Conservation (phyloP, 148 eudicot species). For the Camellia sinensis region DNA sequence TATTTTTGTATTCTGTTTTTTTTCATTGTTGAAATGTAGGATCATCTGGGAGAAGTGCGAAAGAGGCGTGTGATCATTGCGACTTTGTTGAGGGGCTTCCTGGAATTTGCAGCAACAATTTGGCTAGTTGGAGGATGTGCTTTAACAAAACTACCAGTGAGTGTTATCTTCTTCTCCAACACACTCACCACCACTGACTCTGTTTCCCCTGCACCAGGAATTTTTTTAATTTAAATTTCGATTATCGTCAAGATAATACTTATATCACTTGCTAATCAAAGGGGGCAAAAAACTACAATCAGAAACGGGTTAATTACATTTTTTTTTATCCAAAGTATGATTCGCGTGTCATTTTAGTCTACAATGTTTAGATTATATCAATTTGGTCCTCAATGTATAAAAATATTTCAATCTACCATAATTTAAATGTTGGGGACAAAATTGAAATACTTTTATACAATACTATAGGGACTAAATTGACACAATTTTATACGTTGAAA, state of each 20-base stretch:
- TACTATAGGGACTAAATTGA: too few species aligned
- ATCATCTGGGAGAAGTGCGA: constrained; percentile 25
- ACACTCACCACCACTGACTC: constrained; percentile 52
- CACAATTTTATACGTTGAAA: too few species aligned
- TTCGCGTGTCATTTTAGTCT: too few species aligned
- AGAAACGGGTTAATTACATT: neutral
- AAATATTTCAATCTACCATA: too few species aligned
- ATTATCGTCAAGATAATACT: neutral
- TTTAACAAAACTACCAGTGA: constrained; percentile 32
- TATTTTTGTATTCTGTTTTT: neutral
- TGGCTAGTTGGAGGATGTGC: constrained; percentile 11
- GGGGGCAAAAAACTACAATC: neutral
- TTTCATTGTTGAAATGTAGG: too few species aligned
- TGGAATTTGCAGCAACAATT: constrained; percentile 1
- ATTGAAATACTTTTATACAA: too few species aligned
- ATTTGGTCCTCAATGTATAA: too few species aligned
- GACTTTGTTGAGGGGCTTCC: constrained; percentile 22
- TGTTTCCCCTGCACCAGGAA: constrained; percentile 33
- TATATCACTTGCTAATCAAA: neutral
- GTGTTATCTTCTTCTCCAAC: constrained; percentile 60
- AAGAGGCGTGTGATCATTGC: constrained; percentile 39
- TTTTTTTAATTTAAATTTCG: too few species aligned
- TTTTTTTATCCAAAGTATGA: too few species aligned
- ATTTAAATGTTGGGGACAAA: too few species aligned
- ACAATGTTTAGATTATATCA: too few species aligned